A percentile compares a stretch with the other conserved stretches of the same genome.
Evolutionary conservation across 2,329 filamentous ascomycete species (phyloP).

Genomic region (Chalaropsis ovoidea): DNA sequence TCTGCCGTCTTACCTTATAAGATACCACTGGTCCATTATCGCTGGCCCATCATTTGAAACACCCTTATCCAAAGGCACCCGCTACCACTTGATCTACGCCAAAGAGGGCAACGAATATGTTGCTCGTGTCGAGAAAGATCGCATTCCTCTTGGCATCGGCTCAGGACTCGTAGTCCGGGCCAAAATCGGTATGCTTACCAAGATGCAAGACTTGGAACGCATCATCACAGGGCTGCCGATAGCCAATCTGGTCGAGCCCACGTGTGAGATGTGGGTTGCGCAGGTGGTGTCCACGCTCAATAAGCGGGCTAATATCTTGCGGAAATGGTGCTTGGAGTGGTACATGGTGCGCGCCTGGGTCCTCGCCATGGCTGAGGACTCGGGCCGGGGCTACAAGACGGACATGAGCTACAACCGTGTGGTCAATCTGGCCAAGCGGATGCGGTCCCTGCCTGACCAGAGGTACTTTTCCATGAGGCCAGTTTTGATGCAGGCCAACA

Average conservation of each 20-base stretch:
- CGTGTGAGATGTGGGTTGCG: slow-evolving; percentile 24
- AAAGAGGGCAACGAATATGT: slow-evolving; percentile 16
- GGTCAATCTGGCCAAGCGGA: slow-evolving; percentile 19
- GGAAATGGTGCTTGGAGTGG: slow-evolving; percentile 17
- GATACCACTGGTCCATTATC: slow-evolving; percentile 24
- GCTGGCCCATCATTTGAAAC: slow-evolving; percentile 23
- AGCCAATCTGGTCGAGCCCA: slow-evolving; percentile 18
- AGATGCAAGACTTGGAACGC: slow-evolving; percentile 22
- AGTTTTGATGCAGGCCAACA: slow-evolving; percentile 8
- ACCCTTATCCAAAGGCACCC: slow-evolving; percentile 23
- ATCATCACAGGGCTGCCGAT: slow-evolving; percentile 20
- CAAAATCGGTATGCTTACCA: slow-evolving; percentile 21
- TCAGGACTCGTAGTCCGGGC: slow-evolving; percentile 20
- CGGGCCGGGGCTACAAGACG: slow-evolving; percentile 16
- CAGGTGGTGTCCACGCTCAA: slow-evolving; percentile 20
- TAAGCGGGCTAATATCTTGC: slow-evolving; percentile 11
- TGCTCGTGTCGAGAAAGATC: slow-evolving; percentile 23
- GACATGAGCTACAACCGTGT: slow-evolving; percentile 24
- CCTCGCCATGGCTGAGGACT: slow-evolving; percentile 20
- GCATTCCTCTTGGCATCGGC: slow-evolving; percentile 22
- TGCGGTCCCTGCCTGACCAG: slow-evolving; percentile 21
- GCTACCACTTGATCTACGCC: slow-evolving; percentile 21
- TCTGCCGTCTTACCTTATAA: not conserved
- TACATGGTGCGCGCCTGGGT: slow-evolving; percentile 23
- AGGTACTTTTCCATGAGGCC: slow-evolving; percentile 22